Evolutionary conservation across 495 filamentous ascomycete genomes (phyloP), one percentile per base, ranked within the genome.

Genomic region (Hamigera avellanea): DNA sequence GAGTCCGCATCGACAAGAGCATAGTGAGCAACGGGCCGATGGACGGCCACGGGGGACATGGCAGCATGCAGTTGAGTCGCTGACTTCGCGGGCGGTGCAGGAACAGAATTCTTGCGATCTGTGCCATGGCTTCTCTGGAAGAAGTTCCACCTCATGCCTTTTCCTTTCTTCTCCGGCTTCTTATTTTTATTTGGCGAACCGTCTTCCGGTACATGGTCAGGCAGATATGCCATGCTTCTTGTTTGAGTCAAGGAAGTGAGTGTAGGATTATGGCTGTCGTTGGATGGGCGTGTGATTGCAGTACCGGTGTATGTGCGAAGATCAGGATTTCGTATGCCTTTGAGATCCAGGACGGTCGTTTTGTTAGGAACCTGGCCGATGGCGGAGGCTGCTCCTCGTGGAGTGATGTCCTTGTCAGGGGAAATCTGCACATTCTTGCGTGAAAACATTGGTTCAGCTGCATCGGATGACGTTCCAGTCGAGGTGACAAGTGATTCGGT

Each of bases 1-100:
- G 78, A 78, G 42, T 89, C 83, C 2, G 73, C 65, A 43, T 91
- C 86, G 36, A 91, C 68, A 43, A 91, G 65, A 1, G 86, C 83
- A 56, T 95, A 95, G 48, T 93, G 87, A 2, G 87, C 78, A 39
- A 75, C 52, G 15, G 67, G 64, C 13, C 70, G 64, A 30, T 43
- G 51, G 17, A 52, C 52, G 14, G 52, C 41, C 8, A 57, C 39
- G 8, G 56, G 50, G n/a, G 66, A 44, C 23, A 70, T 56, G 5
- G 55, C 53, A 14, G 61, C 66, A 37, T 59, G 59, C 15, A 70
- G 46, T 34, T 62, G 44, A 14, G 50, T 39, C 6, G 50, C 43
- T 18, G 56, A 37, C 4, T 42, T 32, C 12, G 26, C 36, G 10
- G 41, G 30, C 1, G 35, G 9, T n/a, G 35, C 26, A 6, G 36